Conservation (phyloP, 2,329 filamentous ascomycete species). For the Sporothrix phasma region DNA sequence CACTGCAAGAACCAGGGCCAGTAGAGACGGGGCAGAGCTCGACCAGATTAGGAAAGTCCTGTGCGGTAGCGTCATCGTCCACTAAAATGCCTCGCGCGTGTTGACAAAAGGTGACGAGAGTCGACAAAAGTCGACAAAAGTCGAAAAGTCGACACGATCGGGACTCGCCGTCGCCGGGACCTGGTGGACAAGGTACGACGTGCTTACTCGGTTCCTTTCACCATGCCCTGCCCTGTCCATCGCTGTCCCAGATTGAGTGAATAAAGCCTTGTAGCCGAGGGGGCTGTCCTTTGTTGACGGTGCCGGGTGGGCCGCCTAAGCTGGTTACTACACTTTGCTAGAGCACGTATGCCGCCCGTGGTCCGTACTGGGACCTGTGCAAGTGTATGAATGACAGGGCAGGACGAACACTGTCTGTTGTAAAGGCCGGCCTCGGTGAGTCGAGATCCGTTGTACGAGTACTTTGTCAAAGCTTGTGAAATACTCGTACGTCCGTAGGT, state of each 20-base stretch:
- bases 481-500: too few relatives aligned
- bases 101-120: too few relatives aligned
- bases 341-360: neutral
- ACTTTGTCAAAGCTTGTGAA: too few relatives aligned
- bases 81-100: neutral
- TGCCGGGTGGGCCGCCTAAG: neutral
- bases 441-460: too few relatives aligned
- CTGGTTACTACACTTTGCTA: neutral
- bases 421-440: neutral
- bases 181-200: too few relatives aligned
- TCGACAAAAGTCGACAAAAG: too few relatives aligned
- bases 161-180: neutral
- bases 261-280: too few relatives aligned
- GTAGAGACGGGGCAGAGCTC: neutral
- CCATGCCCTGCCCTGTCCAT: neutral
- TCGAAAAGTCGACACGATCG: too few relatives aligned
- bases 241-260: neutral
- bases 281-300: neutral
- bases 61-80: neutral
- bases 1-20: neutral
- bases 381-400: neutral
- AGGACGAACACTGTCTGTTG: neutral
- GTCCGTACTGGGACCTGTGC: neutral
- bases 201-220: too few relatives aligned
- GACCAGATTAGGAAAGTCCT: neutral